Evolutionary conservation across 768 basidiomycete genomes (phyloP).

Genomic region (Vishniacozyma victoriae): DNA sequence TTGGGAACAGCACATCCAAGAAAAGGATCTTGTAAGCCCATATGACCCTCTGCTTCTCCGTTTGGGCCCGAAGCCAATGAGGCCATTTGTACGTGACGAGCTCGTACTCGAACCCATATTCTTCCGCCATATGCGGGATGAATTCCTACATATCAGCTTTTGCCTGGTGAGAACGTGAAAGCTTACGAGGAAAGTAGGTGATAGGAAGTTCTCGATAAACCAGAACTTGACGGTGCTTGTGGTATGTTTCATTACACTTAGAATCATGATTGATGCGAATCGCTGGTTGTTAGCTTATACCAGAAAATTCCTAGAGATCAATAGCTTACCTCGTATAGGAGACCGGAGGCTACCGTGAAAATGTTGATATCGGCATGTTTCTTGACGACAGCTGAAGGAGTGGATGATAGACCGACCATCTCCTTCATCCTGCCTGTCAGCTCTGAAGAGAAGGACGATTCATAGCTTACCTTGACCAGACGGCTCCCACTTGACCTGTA

Average conservation of each 20-base stretch:
- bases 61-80: constrained; percentile 91
- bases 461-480: constrained; percentile 16
- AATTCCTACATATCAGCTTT: constrained; percentile 67
- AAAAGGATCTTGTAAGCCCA: constrained; percentile 99
- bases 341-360: constrained; percentile 94
- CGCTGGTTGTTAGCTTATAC: constrained; percentile 54
- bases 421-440: constrained; percentile 22
- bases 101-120: constrained; percentile 92
- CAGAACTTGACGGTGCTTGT: constrained; percentile 95
- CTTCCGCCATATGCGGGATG: constrained; percentile 82
- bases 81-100: constrained; percentile 99
- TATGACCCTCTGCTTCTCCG: constrained; percentile 95
- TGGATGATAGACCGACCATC: constrained; percentile 22
- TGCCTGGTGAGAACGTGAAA: background rate
- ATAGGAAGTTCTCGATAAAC: constrained; percentile 98
- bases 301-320: no score
- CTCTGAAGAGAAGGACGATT: background rate
- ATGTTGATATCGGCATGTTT: constrained; percentile 90
- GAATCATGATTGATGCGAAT: constrained; percentile 96
- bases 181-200: constrained; percentile 84
- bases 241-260: constrained; percentile 90
- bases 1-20: constrained; percentile 96
- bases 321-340: constrained; percentile 80
- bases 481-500: no score
- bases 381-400: background rate